These are phyloP conservation scores for Camellia granthamiana DNA, from an alignment of 148 eudicot species.

Conservation along the genomic window DNA sequence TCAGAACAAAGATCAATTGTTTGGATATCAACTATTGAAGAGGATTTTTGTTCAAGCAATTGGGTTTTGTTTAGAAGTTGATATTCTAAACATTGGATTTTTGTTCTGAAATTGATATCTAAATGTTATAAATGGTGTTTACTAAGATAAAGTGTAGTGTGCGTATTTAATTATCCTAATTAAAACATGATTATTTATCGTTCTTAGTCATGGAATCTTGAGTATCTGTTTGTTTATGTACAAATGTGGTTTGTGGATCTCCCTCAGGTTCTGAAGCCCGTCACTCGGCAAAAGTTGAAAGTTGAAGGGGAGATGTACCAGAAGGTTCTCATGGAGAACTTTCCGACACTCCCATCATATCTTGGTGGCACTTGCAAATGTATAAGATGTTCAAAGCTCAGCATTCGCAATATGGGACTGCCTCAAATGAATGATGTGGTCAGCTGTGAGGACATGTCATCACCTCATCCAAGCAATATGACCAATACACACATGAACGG, in stretches of 20 bases:
- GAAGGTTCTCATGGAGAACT: constrained; percentile 46
- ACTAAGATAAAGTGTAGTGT: too few species aligned
- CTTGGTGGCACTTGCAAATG: constrained; percentile 78
- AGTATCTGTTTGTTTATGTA: neutral
- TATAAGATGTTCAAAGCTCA: constrained; percentile 43
- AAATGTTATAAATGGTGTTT: too few species aligned
- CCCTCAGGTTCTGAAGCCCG: constrained; percentile 68
- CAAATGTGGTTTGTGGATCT: neutral
- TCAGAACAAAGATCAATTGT: too few species aligned
- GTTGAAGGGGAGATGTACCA: constrained; percentile 55
- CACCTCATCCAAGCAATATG: constrained; percentile 25
- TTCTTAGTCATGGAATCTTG: neutral
- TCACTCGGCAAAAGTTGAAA: constrained; percentile 67
- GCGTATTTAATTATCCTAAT: too few species aligned
- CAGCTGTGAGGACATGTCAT: constrained; percentile 25
- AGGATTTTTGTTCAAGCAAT: too few species aligned
- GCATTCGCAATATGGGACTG: constrained; percentile 16
- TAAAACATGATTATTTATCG: neutral
- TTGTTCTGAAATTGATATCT: too few species aligned
- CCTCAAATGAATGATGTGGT: constrained; percentile 17
- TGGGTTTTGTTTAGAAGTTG: too few species aligned
- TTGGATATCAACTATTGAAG: too few species aligned
- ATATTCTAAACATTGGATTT: too few species aligned
- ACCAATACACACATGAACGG: constrained; percentile 27
- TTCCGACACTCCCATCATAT: constrained; percentile 61